Percentiles rank a stretch among this genome's conserved stretches.
phyloP scores from a whole-genome alignment of 805 yeast genomes.

The Saturnispora ahearnii region DNA sequence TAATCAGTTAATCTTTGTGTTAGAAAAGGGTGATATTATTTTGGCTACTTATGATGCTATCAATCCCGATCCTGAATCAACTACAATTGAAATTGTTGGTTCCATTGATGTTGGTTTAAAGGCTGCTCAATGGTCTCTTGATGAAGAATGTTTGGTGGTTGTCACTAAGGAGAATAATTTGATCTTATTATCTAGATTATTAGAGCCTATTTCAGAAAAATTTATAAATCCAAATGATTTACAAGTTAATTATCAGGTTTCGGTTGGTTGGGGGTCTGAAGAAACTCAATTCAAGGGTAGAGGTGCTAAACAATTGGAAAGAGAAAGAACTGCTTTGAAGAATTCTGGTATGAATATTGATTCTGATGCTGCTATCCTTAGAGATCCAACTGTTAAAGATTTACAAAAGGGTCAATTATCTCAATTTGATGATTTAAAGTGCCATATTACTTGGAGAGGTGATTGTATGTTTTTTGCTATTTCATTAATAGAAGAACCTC shows the following conservation, averaged over 20 bases:
- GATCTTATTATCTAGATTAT: constrained; percentile 59
- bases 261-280: constrained; percentile 97
- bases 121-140: constrained; percentile 82
- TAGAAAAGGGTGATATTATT: constrained; percentile 68
- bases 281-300: constrained; percentile 95
- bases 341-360: constrained; percentile 64
- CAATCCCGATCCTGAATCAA: constrained; percentile 38
- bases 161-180: constrained; percentile 55
- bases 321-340: constrained; percentile 47
- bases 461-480: constrained; percentile 81
- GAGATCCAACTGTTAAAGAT: constrained; percentile 83
- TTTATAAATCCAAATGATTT: constrained; percentile 54
- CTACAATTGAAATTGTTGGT: constrained; percentile 71
- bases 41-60: constrained; percentile 50
- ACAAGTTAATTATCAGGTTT: constrained; percentile 66
- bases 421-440: constrained; percentile 39
- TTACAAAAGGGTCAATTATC: constrained; percentile 63
- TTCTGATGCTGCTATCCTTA: constrained; percentile 40
- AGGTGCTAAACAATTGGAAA: constrained; percentile 75
- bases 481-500: constrained; percentile 45
- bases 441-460: constrained; percentile 83
- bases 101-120: constrained; percentile 66
- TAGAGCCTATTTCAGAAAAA: constrained; percentile 72
- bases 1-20: constrained; percentile 56
- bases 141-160: constrained; percentile 75